Conservation (phyloP, 768 basidiomycete species). For the Russula earlei region DNA sequence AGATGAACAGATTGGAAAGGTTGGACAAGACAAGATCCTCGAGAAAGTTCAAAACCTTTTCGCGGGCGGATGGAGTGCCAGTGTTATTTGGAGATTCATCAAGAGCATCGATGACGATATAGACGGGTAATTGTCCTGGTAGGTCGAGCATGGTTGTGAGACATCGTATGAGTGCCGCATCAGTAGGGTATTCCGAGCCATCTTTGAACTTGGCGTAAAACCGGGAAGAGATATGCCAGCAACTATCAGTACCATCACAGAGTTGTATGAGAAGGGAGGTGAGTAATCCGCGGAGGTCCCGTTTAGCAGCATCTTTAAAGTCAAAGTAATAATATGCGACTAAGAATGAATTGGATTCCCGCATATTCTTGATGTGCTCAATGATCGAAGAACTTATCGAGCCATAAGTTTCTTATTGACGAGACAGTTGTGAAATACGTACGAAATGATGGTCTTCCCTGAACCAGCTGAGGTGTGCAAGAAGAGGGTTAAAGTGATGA, state of each 20-base stretch:
- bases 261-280: not conserved
- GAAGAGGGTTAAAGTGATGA: not conserved
- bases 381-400: not conserved
- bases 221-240: not conserved
- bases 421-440: not conserved
- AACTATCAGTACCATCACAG: not conserved
- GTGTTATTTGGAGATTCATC: too few species aligned
- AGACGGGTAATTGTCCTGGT: too few species aligned
- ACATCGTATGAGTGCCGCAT: too few species aligned
- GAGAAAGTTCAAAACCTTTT: too few species aligned
- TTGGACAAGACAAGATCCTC: too few species aligned
- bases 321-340: not conserved
- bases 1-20: too few species aligned
- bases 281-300: not conserved
- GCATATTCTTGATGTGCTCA: not conserved
- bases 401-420: not conserved
- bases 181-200: too few species aligned
- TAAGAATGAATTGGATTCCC: not conserved
- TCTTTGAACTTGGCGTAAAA: not conserved
- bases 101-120: too few species aligned
- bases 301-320: not conserved
- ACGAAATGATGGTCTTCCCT: constrained; percentile 3
- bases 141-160: too few species aligned
- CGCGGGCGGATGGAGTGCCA: too few species aligned
- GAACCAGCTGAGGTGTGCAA: not conserved